Evolutionary conservation across 2,329 filamentous ascomycete genomes (phyloP).

Genomic region (Chaetomium olivaceum): DNA sequence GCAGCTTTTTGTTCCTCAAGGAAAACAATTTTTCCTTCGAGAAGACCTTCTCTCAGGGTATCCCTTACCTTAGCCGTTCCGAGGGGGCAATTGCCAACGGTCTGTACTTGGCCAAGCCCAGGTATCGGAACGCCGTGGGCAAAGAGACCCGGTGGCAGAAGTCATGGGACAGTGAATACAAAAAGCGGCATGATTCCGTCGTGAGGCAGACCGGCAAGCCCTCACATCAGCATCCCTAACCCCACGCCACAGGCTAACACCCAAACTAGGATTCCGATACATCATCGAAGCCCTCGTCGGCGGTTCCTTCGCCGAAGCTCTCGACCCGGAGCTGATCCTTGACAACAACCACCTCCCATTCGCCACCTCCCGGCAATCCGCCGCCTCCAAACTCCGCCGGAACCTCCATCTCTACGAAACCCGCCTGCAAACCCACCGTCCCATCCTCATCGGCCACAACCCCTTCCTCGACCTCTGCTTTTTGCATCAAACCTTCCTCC

Average conservation of each 20-base stretch:
- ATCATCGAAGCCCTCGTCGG: constrained; percentile 39
- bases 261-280: constrained; percentile 31
- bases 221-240: background rate
- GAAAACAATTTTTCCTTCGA: constrained; percentile 13
- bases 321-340: background rate
- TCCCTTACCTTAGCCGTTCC: constrained; percentile 10
- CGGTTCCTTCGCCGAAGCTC: background rate
- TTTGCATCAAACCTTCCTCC: constrained; percentile 63
- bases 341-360: background rate
- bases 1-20: constrained; percentile 10
- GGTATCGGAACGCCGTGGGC: background rate
- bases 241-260: background rate
- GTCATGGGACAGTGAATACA: constrained; percentile 6
- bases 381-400: constrained; percentile 14
- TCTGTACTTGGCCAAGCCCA: background rate
- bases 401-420: constrained; percentile 34
- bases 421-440: constrained; percentile 36
- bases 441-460: constrained; percentile 63
- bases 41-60: constrained; percentile 7
- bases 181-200: background rate
- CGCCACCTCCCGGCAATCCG: constrained; percentile 26
- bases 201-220: constrained; percentile 7
- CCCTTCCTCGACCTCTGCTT: constrained; percentile 65
- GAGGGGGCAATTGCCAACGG: background rate
- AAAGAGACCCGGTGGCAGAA: background rate